Percentiles rank a stretch among this genome's conserved stretches.
Evolutionary conservation across 805 yeast species (phyloP).

Genomic region (Metschnikowia matae): DNA sequence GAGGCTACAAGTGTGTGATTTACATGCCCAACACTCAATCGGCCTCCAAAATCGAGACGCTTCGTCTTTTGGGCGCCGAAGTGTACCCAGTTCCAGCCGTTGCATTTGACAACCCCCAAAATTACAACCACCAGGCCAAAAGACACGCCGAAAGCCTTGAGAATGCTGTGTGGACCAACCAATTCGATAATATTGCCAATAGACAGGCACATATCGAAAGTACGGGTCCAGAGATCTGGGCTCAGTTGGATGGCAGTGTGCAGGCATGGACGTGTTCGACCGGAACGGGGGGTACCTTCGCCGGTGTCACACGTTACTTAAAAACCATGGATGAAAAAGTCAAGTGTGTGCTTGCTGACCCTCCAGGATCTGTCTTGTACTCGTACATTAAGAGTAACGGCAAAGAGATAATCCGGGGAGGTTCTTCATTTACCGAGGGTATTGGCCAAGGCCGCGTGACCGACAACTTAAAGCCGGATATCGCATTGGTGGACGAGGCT

Average conservation of each 20-base stretch:
- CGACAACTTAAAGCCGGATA: conserved; percentile 69
- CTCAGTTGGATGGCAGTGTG: conserved; percentile 70
- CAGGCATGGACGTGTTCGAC: conserved; percentile 88
- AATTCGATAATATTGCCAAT: conserved; percentile 84
- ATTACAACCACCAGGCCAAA: conserved; percentile 83
- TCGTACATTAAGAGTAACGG: conserved; percentile 73
- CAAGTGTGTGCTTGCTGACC: conserved; percentile 77
- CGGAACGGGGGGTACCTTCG: conserved; percentile 91
- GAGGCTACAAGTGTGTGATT: conserved; percentile 79
- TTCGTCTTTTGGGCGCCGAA: conserved; percentile 76
- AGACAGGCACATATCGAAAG: conserved; percentile 84
- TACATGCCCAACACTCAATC: conserved; percentile 93
- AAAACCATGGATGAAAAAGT: conserved; percentile 61
- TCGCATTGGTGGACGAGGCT: conserved; percentile 76
- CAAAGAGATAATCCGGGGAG: conserved; percentile 61
- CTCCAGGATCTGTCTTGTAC: conserved; percentile 87
- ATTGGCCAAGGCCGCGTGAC: conserved; percentile 95
- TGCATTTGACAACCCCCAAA: conserved; percentile 74
- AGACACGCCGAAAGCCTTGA: conserved; percentile 73
- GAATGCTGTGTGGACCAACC: conserved; percentile 91
- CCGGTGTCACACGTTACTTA: conserved; percentile 78
- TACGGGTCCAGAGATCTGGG: conserved; percentile 92
- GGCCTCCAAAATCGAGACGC: conserved; percentile 69
- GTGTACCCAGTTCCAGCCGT: conserved; percentile 88
- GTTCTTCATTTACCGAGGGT: conserved; percentile 91